Conservation (phyloP, 1,139 yeast species). For the Blastobotrys niveus region DNA sequence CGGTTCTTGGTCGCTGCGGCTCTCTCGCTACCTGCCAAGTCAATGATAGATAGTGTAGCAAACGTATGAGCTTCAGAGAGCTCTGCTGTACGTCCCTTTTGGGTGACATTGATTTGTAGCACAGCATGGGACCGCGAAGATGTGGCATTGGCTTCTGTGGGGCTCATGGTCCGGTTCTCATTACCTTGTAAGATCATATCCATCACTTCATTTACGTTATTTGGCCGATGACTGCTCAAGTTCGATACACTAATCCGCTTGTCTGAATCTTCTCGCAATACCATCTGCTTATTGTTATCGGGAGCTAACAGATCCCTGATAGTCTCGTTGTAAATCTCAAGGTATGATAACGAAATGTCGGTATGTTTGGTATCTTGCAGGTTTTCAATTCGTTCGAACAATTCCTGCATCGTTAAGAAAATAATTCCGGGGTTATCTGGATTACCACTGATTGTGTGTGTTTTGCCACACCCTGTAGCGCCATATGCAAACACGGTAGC, state of each 20-base stretch:
- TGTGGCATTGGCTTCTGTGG: conserved; percentile 86
- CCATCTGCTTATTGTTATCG: conserved; percentile 41
- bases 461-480: conserved; percentile 98
- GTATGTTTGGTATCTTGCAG: conserved; percentile 50
- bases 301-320: conserved; percentile 73
- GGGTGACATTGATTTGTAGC: conserved; percentile 69
- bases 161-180: conserved; percentile 68
- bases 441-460: conserved; percentile 82
- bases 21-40: conserved; percentile 90
- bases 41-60: conserved; percentile 81
- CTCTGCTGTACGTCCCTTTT: conserved; percentile 56
- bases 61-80: conserved; percentile 61
- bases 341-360: conserved; percentile 63
- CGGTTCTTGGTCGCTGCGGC: conserved; percentile 84
- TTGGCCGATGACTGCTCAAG: conserved; percentile 58
- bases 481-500: conserved; percentile 96
- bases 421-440: conserved; percentile 73
- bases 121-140: conserved; percentile 94
- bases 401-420: conserved; percentile 69
- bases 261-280: conserved; percentile 66
- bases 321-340: conserved; percentile 88
- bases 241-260: conserved; percentile 69
- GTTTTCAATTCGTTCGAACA: conserved; percentile 56
- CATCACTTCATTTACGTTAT: conserved; percentile 68
- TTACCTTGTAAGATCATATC: conserved; percentile 71